phyloP scores from a whole-genome alignment of 2,329 filamentous ascomycete genomes.

The Diaporthe nobilis region DNA sequence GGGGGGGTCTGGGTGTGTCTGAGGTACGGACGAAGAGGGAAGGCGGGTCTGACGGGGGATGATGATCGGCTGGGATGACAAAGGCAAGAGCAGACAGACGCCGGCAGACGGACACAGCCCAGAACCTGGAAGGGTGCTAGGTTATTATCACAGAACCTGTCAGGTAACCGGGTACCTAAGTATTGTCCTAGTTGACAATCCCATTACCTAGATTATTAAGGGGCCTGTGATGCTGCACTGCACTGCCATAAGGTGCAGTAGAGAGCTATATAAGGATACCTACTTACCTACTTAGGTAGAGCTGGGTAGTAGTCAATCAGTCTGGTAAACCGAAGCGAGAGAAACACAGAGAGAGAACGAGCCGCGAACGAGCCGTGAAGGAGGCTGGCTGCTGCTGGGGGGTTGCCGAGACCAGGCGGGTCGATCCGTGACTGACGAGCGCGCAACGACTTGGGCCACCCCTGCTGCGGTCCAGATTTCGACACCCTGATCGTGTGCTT shows the following conservation, averaged over 20 bases:
- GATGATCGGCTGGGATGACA: slow-evolving; percentile 27
- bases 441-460: slow-evolving; percentile 22
- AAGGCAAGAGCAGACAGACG: not conserved
- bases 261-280: not conserved
- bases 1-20: slow-evolving; percentile 13
- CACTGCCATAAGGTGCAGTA: not conserved
- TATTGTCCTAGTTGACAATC: not conserved
- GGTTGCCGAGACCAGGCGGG: slow-evolving; percentile 30
- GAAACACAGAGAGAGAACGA: not conserved
- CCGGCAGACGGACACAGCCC: not conserved
- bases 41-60: slow-evolving; percentile 18
- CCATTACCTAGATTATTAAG: slow-evolving; percentile 2
- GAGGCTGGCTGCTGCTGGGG: slow-evolving; percentile 11
- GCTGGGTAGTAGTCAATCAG: not conserved
- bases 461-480: slow-evolving; percentile 22
- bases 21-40: slow-evolving; percentile 8
- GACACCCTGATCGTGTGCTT: slow-evolving; percentile 12
- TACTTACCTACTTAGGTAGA: not conserved
- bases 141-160: not conserved
- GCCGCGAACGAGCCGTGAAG: not conserved
- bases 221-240: slow-evolving; percentile 5
- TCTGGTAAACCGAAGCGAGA: not conserved
- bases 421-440: slow-evolving; percentile 35
- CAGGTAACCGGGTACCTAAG: not conserved
- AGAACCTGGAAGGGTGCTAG: not conserved